Evolutionary conservation across 805 yeast species (phyloP), one percentile per base, ranked within the genome.

Genomic region (Cephaloascus fragrans): DNA sequence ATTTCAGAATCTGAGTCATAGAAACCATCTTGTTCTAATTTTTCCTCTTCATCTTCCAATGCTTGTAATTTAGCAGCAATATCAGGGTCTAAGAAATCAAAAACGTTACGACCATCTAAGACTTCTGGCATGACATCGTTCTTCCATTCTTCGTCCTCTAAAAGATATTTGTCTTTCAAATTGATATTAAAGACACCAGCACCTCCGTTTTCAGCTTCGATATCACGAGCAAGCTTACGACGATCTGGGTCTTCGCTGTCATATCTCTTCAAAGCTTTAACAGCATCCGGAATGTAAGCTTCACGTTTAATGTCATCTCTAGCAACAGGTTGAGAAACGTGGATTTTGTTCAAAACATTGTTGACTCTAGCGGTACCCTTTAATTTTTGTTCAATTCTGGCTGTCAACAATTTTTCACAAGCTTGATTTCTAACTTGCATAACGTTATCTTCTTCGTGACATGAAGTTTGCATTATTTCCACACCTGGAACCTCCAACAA

Each of bases 111-210:
- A 65, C 99, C 99, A 55, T 93, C 88, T 58, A 93, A 69, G 39
- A 93, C 74, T 70, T 93, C 99, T 19, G 99, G 99, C 87, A 93
- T 87, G 45, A 83, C 74, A 62, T 93, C 99, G 49, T 87, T 78
- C 74, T 90, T 90, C 99, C 99, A 93, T 47, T 86, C 94, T 38
- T 90, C 97, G 57, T 93, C 90, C 50, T 90, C 98, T 50, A 93
- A 71, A 45, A 93, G 50, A 63, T 94, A 93, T 55, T 81, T 83
- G 56, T 90, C 97, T 60, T 88, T 86, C 66, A 93, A 71, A 67
- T 93, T 88, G 57, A 93, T 77, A 67, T 88, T 93, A 72, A 67
- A 93, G 28, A 93, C 98, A 72, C 98, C 98, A 34, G 98, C 97
- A 58, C 98, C 98, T 57, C 98, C 98, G 53, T 93, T 86, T 59